Percentiles rank a stretch among this genome's conserved stretches.
These are phyloP conservation scores for Rhizopus delemar DNA, from an alignment of 371 early-diverging fungal genomes.

Conservation along the genomic window DNA sequence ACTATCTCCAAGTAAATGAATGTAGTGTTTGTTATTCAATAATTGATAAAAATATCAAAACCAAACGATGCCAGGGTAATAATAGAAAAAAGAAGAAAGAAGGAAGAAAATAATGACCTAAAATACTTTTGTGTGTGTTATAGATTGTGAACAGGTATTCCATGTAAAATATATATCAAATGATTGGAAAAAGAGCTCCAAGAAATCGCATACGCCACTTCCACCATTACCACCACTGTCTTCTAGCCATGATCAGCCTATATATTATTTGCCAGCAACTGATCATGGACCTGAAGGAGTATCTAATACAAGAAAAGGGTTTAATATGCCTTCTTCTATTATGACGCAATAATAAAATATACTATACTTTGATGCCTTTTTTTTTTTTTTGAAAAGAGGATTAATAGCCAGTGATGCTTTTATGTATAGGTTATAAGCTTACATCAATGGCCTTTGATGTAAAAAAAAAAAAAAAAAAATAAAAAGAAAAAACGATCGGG, in stretches of 20 bases:
- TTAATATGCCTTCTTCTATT: slow-evolving; percentile 7
- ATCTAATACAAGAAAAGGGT: slow-evolving; percentile 1
- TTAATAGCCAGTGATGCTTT: too few species aligned
- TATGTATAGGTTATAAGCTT: too few species aligned
- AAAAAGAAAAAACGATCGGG: too few species aligned
- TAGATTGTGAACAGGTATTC: slow-evolving; percentile 1
- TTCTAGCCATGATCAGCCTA: neutral
- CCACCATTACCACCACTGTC: neutral
- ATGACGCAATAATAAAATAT: slow-evolving; percentile 9
- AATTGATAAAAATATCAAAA: neutral
- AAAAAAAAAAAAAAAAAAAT: too few species aligned
- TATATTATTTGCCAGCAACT: neutral
- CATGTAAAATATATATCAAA: neutral
- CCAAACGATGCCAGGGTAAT: neutral
- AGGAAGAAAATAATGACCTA: neutral
- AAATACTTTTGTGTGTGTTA: neutral
- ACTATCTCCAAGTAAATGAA: too few species aligned
- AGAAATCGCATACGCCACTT: neutral
- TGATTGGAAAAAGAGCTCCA: neutral
- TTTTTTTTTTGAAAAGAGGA: too few species aligned
- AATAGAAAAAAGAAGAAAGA: neutral
- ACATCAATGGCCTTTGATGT: too few species aligned
- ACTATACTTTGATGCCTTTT: neutral
- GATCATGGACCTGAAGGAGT: slow-evolving; percentile 5
- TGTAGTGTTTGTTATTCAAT: neutral